A percentile compares a stretch with the other conserved stretches of the same genome.
phyloP scores from a whole-genome alignment of 495 filamentous ascomycete genomes.

The Penicillium egyptiacum region DNA sequence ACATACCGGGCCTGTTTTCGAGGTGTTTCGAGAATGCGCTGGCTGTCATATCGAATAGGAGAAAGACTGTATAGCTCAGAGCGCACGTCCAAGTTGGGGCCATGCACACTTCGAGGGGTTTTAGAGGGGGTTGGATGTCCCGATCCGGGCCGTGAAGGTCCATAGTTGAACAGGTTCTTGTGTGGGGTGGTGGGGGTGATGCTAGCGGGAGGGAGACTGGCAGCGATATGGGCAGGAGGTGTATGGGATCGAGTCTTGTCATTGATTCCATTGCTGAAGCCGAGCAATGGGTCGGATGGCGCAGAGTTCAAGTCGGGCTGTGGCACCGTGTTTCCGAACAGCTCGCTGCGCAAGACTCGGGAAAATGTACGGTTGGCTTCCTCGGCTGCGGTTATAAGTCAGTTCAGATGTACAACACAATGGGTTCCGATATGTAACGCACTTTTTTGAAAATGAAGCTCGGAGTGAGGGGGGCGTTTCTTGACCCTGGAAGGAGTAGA shows the following conservation, averaged over 20 bases:
- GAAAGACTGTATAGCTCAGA: slow-evolving; percentile 94
- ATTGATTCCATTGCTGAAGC: slow-evolving; percentile 57
- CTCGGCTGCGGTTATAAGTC: slow-evolving; percentile 64
- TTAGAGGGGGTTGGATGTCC: slow-evolving; percentile 81
- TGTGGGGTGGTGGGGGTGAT: slow-evolving; percentile 92
- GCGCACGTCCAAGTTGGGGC: slow-evolving; percentile 77
- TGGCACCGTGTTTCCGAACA: slow-evolving; percentile 87
- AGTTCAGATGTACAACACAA: not conserved
- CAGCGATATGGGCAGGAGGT: slow-evolving; percentile 66
- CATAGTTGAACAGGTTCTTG: slow-evolving; percentile 95
- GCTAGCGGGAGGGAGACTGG: slow-evolving; percentile 62
- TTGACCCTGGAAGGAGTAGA: slow-evolving; percentile 83
- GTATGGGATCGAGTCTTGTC: slow-evolving; percentile 77
- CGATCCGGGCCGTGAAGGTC: slow-evolving; percentile 71
- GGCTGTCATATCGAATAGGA: slow-evolving; percentile 84
- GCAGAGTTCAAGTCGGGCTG: slow-evolving; percentile 68
- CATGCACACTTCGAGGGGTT: slow-evolving; percentile 84
- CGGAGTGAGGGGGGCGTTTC: slow-evolving; percentile 82
- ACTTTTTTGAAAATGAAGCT: slow-evolving; percentile 94
- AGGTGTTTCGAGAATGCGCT: slow-evolving; percentile 87
- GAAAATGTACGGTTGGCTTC: slow-evolving; percentile 93
- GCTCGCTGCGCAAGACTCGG: slow-evolving; percentile 80
- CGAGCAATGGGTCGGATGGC: slow-evolving; percentile 62
- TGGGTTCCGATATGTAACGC: slow-evolving; percentile 32
- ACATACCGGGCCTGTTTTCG: slow-evolving; percentile 84